These are phyloP conservation scores for Albatrellus ellisii DNA, from an alignment of 768 basidiomycete genomes.

Conservation along the genomic window DNA sequence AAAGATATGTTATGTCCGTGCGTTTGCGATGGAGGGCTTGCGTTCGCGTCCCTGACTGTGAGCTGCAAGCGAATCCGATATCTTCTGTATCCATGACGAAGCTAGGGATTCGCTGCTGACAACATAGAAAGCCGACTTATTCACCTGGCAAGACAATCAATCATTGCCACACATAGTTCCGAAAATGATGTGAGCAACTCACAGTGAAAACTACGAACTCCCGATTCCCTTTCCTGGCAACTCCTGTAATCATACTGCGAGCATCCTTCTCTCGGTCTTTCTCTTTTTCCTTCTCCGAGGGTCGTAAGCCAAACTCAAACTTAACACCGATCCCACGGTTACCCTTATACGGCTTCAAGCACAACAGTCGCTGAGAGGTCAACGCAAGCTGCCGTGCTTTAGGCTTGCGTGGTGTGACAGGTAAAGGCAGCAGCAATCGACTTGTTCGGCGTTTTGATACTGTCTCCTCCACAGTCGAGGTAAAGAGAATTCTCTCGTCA, in stretches of 20 bases:
- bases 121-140: conserved; percentile 12
- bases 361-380: conserved; percentile 42
- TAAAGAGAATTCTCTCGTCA: conserved; percentile 36
- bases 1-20: conserved; percentile 2
- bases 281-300: conserved; percentile 18
- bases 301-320: conserved; percentile 34
- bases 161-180: background rate
- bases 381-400: conserved; percentile 44
- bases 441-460: conserved; percentile 44
- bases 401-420: conserved; percentile 32
- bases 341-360: conserved; percentile 35
- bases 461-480: conserved; percentile 39
- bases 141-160: conserved; percentile 4
- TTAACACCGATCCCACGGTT: conserved; percentile 31
- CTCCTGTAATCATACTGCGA: conserved; percentile 30
- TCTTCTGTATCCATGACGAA: conserved; percentile 8
- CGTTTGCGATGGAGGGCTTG: background rate
- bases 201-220: conserved; percentile 54
- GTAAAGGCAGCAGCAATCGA: conserved; percentile 33
- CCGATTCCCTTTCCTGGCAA: conserved; percentile 39
- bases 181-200: conserved; percentile 14
- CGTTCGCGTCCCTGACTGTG: conserved; percentile 5
- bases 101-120: conserved; percentile 7
- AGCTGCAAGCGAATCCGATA: conserved; percentile 5
- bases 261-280: conserved; percentile 35